Evolutionary conservation across 2,329 filamentous ascomycete species (phyloP).

Genomic region (Exophiala xenobiotica): DNA sequence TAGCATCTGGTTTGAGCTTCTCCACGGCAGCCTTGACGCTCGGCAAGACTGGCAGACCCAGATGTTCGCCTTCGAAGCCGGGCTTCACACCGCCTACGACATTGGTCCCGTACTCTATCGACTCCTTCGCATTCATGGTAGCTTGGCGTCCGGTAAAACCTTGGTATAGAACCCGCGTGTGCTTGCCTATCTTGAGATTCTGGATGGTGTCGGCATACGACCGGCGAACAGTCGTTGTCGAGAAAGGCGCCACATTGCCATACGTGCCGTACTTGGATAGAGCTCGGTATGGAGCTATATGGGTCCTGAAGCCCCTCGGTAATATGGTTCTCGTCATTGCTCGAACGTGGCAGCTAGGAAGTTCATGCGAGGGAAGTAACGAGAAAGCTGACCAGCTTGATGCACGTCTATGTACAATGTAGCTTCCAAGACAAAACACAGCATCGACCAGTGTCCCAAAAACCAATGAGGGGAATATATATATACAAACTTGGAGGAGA

Average conservation of each 20-base stretch:
- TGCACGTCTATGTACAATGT: not conserved
- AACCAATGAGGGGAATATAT: slow-evolving; percentile 18
- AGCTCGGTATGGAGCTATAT: slow-evolving; percentile 6
- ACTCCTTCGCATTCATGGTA: slow-evolving; percentile 74
- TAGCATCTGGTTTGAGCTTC: slow-evolving; percentile 70
- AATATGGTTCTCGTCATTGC: slow-evolving; percentile 20
- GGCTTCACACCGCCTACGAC: slow-evolving; percentile 78
- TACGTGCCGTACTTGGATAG: slow-evolving; percentile 18
- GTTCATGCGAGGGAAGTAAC: not conserved
- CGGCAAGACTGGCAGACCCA: slow-evolving; percentile 70
- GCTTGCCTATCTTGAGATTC: slow-evolving; percentile 65
- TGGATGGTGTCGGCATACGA: slow-evolving; percentile 61
- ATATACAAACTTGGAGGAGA: not conserved
- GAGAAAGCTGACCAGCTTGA: not conserved
- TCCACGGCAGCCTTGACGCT: slow-evolving; percentile 68
- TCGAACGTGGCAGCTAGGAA: not conserved
- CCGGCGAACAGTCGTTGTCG: slow-evolving; percentile 15
- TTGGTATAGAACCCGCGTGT: slow-evolving; percentile 69
- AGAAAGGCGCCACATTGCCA: slow-evolving; percentile 28
- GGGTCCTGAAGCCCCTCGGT: slow-evolving; percentile 20
- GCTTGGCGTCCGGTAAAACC: slow-evolving; percentile 68
- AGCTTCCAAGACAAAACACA: not conserved
- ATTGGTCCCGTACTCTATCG: slow-evolving; percentile 74
- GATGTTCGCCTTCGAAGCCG: slow-evolving; percentile 66
- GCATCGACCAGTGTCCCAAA: not conserved